phyloP scores from a whole-genome alignment of 2,329 filamentous ascomycete species.

The Furcasterigmium sp. region DNA sequence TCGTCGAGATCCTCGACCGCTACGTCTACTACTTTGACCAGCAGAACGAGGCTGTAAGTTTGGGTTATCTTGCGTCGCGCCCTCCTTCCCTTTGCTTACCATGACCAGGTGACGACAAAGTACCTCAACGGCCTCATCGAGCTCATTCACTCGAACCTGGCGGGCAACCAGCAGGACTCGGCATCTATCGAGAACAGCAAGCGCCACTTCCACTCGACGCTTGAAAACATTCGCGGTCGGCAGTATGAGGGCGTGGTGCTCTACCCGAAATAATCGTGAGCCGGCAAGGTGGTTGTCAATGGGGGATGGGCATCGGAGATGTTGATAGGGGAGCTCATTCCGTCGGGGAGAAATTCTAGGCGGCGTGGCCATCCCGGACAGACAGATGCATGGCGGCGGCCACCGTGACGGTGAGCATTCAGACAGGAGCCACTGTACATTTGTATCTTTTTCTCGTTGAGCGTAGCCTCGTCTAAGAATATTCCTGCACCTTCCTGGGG shows the following conservation, averaged over 20 bases:
- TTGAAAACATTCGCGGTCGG: constrained; percentile 87
- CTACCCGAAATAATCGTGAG: constrained; percentile 38
- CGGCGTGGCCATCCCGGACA: no score
- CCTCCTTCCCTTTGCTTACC: neutral
- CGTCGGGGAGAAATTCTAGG: no score
- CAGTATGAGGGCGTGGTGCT: constrained; percentile 91
- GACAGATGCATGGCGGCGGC: neutral
- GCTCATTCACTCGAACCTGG: constrained; percentile 93
- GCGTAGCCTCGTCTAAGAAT: no score
- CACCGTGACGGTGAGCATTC: neutral
- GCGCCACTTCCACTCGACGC: constrained; percentile 89
- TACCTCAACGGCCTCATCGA: constrained; percentile 98
- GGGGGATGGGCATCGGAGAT: neutral
- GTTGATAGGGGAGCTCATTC: no score
- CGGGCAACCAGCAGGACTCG: constrained; percentile 76
- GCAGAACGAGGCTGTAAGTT: constrained; percentile 84
- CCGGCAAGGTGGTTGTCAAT: neutral
- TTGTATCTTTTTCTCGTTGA: neutral
- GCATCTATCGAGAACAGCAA: constrained; percentile 81
- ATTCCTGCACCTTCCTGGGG: no score
- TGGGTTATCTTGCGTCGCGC: constrained; percentile 5
- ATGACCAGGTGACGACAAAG: constrained; percentile 87
- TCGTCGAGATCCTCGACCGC: constrained; percentile 95
- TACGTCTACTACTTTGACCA: constrained; percentile 99
- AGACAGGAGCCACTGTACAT: neutral